Evolutionary conservation across 306 rosid genomes (phyloP).

Genomic region (Sophora flavescens): DNA sequence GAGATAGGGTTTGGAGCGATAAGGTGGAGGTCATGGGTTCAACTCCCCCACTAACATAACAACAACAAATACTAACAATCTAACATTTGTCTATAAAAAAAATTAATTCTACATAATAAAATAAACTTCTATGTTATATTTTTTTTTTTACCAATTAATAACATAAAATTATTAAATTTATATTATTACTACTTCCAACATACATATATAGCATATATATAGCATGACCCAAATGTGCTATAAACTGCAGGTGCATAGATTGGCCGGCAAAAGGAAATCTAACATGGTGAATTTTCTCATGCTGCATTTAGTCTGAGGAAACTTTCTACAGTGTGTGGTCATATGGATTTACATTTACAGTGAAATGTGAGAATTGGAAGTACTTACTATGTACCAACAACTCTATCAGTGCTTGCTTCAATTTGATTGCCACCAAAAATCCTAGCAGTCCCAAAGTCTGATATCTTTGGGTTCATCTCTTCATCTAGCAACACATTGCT

Average conservation of each 20-base stretch:
- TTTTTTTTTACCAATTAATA: too few species aligned
- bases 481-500: slow-evolving; percentile 55
- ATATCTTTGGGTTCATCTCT: slow-evolving; percentile 55
- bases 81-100: too few species aligned
- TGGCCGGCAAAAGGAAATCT: neutral
- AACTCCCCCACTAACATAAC: too few species aligned
- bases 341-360: neutral
- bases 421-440: slow-evolving; percentile 51
- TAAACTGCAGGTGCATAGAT: too few species aligned
- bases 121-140: too few species aligned
- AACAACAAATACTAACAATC: too few species aligned
- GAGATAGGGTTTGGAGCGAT: too few species aligned
- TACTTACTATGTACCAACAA: slow-evolving; percentile 65
- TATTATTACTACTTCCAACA: too few species aligned
- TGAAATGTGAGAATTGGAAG: neutral
- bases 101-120: too few species aligned
- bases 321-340: neutral
- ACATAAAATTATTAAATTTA: too few species aligned
- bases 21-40: too few species aligned
- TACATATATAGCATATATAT: neutral
- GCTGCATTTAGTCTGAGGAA: neutral
- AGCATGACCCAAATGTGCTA: neutral
- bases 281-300: neutral
- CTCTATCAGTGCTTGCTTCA: slow-evolving; percentile 54
- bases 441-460: slow-evolving; percentile 61